phyloP scores from a whole-genome alignment of 352 stramenopile species.

The Phytophthora palmivora region DNA sequence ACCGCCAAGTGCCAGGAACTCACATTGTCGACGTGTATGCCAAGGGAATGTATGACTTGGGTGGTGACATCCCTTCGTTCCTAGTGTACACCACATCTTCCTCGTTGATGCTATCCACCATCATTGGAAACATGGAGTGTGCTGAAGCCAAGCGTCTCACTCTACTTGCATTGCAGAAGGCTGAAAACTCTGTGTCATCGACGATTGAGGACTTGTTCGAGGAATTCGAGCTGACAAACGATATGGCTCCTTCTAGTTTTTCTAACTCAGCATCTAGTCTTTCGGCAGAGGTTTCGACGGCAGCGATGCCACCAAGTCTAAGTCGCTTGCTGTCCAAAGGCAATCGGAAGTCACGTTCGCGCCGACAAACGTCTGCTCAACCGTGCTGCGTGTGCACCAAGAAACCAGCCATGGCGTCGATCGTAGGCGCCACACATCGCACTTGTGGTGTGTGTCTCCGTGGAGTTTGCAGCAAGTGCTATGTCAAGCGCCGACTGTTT shows the following conservation, averaged over 20 bases:
- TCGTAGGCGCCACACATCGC: constrained; percentile 30
- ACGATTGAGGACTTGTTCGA: constrained; percentile 28
- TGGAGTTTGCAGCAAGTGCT: constrained; percentile 56
- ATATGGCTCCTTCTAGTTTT: constrained; percentile 7
- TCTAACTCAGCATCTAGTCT: constrained; percentile 28
- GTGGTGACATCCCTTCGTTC: constrained; percentile 47
- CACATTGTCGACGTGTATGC: constrained; percentile 53
- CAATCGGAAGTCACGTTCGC: constrained; percentile 22
- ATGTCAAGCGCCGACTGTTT: constrained; percentile 53
- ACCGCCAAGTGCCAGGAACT: constrained; percentile 41
- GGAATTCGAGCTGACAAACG: constrained; percentile 12
- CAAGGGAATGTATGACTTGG: constrained; percentile 63
- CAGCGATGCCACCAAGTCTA: constrained; percentile 15
- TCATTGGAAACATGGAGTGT: constrained; percentile 36
- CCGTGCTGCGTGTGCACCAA: constrained; percentile 36
- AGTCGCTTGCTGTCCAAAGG: constrained; percentile 24
- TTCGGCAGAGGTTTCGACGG: constrained; percentile 12
- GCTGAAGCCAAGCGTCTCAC: constrained; percentile 60
- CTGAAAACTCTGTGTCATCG: constrained; percentile 11
- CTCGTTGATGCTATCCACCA: constrained; percentile 44
- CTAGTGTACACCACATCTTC: constrained; percentile 54
- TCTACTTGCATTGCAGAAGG: constrained; percentile 32
- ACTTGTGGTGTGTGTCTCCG: constrained; percentile 50
- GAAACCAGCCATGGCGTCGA: constrained; percentile 34
- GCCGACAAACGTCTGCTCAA: constrained; percentile 26